phyloP scores from a whole-genome alignment of 2,329 filamentous ascomycete genomes.

The Fusarium setosum region DNA sequence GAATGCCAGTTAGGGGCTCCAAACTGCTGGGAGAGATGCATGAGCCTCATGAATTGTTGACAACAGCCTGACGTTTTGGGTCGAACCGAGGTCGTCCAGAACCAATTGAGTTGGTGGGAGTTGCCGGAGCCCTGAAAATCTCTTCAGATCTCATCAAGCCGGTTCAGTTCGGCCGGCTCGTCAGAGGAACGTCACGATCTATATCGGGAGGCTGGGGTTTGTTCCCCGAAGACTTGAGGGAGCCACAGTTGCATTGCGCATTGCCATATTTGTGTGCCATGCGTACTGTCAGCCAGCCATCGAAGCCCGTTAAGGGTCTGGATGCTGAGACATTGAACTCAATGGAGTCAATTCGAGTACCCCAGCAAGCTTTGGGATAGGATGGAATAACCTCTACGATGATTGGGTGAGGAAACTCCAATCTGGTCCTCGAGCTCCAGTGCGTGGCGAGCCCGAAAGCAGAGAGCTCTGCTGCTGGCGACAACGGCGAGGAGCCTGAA shows the following conservation, averaged over 20 bases:
- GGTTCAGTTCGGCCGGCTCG: conserved; percentile 1
- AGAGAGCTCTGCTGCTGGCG: conserved; percentile 20
- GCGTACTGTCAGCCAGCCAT: conserved; percentile 11
- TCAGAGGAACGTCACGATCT: conserved; percentile 32
- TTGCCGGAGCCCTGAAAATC: background rate
- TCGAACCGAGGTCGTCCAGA: background rate
- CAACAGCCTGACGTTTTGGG: background rate
- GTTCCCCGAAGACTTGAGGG: conserved; percentile 22
- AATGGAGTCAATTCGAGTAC: background rate
- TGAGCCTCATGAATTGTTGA: conserved; percentile 33
- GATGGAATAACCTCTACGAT: background rate
- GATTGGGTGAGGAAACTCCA: conserved; percentile 1
- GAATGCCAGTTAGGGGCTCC: conserved; percentile 5
- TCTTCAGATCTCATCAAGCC: conserved; percentile 1
- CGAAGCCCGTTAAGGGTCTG: background rate
- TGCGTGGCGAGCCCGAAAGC: conserved; percentile 2
- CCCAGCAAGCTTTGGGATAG: conserved; percentile 1
- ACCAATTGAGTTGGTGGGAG: conserved; percentile 4
- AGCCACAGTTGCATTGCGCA: conserved; percentile 12
- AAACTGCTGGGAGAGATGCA: conserved; percentile 25
- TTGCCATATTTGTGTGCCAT: conserved; percentile 11
- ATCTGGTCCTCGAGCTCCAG: background rate
- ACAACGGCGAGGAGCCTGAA: conserved; percentile 17
- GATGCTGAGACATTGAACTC: background rate
- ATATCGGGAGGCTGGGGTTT: conserved; percentile 3